Conservation (phyloP, 306 rosid species). For the Lathyrus sativus region DNA sequence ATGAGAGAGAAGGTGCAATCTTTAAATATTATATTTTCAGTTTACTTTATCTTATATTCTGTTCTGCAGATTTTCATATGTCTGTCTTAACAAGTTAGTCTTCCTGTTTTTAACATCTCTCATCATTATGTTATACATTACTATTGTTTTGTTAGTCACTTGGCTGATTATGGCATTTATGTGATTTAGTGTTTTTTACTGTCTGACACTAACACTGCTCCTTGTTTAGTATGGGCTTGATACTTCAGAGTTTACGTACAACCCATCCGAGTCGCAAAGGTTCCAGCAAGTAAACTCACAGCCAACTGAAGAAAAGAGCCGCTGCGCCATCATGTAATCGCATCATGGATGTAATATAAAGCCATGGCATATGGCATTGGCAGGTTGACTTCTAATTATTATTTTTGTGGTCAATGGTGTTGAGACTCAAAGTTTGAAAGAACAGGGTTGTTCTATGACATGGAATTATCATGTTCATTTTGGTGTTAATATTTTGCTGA, state of each 20-base stretch:
- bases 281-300: conserved; percentile 69
- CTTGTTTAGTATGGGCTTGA: conserved; percentile 88
- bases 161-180: conserved; percentile 31
- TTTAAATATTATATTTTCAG: neutral
- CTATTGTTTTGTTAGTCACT: neutral
- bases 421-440: conserved; percentile 36
- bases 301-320: conserved; percentile 85
- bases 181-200: neutral
- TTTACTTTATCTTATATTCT: conserved; percentile 15
- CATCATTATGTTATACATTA: conserved; percentile 9
- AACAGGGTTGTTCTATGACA: conserved; percentile 39
- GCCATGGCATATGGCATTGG: conserved; percentile 14
- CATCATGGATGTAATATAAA: conserved; percentile 30
- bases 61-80: conserved; percentile 14
- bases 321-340: conserved; percentile 84
- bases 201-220: conserved; percentile 17
- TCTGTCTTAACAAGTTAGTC: conserved; percentile 22
- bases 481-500: conserved; percentile 34
- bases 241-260: conserved; percentile 90
- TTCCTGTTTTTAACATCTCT: conserved; percentile 17
- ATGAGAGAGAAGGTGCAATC: conserved; percentile 93
- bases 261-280: conserved; percentile 86
- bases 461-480: conserved; percentile 37
- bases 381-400: conserved; percentile 33
- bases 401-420: conserved; percentile 27